phyloP scores from a whole-genome alignment of 176 grass and related monocot genomes.

The Thalia dealbata region DNA sequence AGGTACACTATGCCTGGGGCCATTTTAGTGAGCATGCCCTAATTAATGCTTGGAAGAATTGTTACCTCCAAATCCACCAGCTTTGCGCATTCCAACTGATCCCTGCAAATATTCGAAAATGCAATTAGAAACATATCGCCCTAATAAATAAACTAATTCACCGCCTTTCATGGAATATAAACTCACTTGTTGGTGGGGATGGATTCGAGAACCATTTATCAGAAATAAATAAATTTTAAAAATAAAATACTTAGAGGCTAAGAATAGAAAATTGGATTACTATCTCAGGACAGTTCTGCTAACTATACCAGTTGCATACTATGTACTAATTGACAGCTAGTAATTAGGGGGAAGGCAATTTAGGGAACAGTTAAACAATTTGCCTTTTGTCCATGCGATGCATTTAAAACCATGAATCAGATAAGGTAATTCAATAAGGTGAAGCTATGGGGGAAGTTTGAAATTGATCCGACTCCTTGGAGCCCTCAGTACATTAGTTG shows the following conservation, averaged over 20 bases:
- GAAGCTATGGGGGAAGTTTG: background rate
- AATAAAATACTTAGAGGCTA: background rate
- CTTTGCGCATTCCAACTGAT: conserved; percentile 31
- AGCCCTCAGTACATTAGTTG: background rate
- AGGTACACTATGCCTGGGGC: conserved; percentile 30
- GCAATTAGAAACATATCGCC: conserved; percentile 2
- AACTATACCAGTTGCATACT: background rate
- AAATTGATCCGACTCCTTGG: background rate
- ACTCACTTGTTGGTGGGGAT: too few species aligned
- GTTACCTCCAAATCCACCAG: conserved; percentile 46
- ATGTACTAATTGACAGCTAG: background rate
- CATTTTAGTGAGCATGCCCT: conserved; percentile 49
- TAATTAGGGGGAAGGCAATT: background rate
- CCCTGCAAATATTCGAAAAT: conserved; percentile 23
- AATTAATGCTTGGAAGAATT: conserved; percentile 33
- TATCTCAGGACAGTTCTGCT: background rate
- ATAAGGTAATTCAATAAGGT: background rate
- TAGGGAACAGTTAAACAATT: background rate
- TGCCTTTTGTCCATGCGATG: too few species aligned
- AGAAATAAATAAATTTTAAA: background rate
- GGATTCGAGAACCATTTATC: too few species aligned
- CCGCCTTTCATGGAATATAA: too few species aligned
- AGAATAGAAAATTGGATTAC: background rate
- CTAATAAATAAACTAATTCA: conserved; percentile 10
- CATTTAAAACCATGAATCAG: background rate